Conservation (phyloP, 495 filamentous ascomycete species). For the Neurospora sp. region DNA sequence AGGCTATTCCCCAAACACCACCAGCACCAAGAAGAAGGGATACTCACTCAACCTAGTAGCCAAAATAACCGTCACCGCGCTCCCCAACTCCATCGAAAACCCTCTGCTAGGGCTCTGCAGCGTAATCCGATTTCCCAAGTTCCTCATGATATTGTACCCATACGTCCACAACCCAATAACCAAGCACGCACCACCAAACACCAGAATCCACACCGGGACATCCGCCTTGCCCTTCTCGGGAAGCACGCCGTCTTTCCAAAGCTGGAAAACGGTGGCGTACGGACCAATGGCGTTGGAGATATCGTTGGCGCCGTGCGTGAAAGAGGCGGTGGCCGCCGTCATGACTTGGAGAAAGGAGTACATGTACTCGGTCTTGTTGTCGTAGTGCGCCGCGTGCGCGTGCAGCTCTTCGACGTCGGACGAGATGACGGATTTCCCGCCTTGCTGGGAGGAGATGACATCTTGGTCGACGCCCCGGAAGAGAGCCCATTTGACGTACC, state of each 20-base stretch:
- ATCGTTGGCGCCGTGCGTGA: conserved; percentile 74
- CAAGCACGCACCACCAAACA: conserved; percentile 45
- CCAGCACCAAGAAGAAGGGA: not conserved
- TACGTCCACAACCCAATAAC: conserved; percentile 60
- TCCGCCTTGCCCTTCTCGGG: conserved; percentile 41
- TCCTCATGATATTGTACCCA: conserved; percentile 61
- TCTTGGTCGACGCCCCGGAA: conserved; percentile 54
- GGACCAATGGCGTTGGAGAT: conserved; percentile 66
- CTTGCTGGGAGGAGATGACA: conserved; percentile 36
- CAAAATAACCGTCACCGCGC: conserved; percentile 58
- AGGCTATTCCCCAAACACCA: not conserved
- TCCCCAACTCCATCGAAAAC: conserved; percentile 59
- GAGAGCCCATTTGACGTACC: conserved; percentile 34
- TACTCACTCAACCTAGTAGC: conserved; percentile 44
- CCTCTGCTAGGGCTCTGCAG: conserved; percentile 58
- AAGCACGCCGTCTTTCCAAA: conserved; percentile 46
- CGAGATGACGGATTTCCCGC: conserved; percentile 14
- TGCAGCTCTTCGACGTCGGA: conserved; percentile 46
- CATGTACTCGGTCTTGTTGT: conserved; percentile 67
- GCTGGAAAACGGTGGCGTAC: conserved; percentile 55
- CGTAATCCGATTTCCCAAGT: conserved; percentile 60
- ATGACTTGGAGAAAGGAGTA: conserved; percentile 66
- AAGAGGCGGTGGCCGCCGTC: conserved; percentile 62
- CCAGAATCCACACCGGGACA: conserved; percentile 58
- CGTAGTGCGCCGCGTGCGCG: conserved; percentile 53